phyloP scores from a whole-genome alignment of 1,284 basidiomycete genomes.

The Papiliotrema fonsecae region DNA sequence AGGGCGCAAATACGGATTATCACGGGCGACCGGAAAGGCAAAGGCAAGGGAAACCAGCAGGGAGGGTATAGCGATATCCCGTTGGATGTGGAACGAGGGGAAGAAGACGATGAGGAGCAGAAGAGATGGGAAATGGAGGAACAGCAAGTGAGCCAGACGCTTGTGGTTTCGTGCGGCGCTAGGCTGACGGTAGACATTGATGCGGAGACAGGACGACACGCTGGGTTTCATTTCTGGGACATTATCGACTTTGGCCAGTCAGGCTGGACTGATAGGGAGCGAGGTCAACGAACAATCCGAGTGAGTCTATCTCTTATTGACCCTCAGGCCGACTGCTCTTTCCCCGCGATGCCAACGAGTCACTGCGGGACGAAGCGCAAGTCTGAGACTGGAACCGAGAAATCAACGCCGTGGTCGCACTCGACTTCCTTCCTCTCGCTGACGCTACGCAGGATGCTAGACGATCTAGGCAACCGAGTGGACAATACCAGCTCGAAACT shows the following conservation, averaged over 20 bases:
- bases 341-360: neutral
- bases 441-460: constrained; percentile 66
- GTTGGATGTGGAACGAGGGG: constrained; percentile 16
- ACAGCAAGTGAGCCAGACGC: constrained; percentile 58
- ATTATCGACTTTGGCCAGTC: constrained; percentile 69
- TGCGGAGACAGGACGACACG: constrained; percentile 77
- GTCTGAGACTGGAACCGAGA: too few relatives aligned
- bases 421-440: too few relatives aligned
- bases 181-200: constrained; percentile 60
- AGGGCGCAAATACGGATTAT: constrained; percentile 5
- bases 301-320: constrained; percentile 51
- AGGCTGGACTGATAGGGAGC: constrained; percentile 83
- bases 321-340: neutral
- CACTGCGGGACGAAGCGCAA: too few relatives aligned
- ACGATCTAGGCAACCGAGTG: constrained; percentile 69
- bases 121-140: constrained; percentile 70
- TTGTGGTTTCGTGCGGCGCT: neutral
- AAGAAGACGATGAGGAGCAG: constrained; percentile 53
- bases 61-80: constrained; percentile 26
- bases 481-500: constrained; percentile 69
- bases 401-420: too few relatives aligned
- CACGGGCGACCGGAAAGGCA: constrained; percentile 6
- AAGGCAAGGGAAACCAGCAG: constrained; percentile 10
- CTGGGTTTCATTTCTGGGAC: constrained; percentile 81
- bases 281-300: constrained; percentile 84